Conservation (phyloP, 2,329 filamentous ascomycete genomes). For the Sporothrix brunneoviolacea region DNA sequence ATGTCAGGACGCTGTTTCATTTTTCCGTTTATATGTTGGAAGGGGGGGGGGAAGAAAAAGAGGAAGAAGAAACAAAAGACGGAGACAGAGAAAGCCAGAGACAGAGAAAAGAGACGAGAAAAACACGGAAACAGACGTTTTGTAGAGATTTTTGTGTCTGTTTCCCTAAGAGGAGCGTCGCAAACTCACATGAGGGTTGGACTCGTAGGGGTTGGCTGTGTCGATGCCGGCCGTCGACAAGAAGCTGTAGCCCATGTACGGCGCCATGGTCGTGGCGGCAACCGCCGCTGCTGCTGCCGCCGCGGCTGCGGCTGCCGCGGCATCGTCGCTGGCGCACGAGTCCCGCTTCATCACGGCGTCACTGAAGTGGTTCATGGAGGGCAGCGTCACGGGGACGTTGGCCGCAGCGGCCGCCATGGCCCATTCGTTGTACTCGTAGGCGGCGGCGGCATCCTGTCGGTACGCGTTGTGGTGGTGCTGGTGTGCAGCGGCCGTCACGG, state of each 20-base stretch:
- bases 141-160: background rate
- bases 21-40: background rate
- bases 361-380: constrained; percentile 53
- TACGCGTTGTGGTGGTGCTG: background rate
- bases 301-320: background rate
- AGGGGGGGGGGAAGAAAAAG: background rate
- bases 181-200: constrained; percentile 69
- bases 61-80: background rate
- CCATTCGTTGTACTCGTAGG: constrained; percentile 51
- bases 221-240: constrained; percentile 59
- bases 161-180: constrained; percentile 26
- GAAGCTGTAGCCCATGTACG: constrained; percentile 63
- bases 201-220: constrained; percentile 56
- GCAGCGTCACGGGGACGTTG: constrained; percentile 55
- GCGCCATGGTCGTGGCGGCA: constrained; percentile 54
- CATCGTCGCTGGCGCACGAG: constrained; percentile 32
- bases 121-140: constrained; percentile 13
- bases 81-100: background rate
- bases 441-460: background rate
- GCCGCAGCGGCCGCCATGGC: constrained; percentile 37
- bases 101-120: background rate
- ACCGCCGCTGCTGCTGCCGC: constrained; percentile 9
- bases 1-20: constrained; percentile 37
- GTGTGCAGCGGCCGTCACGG: background rate
- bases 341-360: constrained; percentile 67